These are phyloP conservation scores for Cucurbita maxima DNA, from an alignment of 306 rosid genomes.

Conservation along the genomic window DNA sequence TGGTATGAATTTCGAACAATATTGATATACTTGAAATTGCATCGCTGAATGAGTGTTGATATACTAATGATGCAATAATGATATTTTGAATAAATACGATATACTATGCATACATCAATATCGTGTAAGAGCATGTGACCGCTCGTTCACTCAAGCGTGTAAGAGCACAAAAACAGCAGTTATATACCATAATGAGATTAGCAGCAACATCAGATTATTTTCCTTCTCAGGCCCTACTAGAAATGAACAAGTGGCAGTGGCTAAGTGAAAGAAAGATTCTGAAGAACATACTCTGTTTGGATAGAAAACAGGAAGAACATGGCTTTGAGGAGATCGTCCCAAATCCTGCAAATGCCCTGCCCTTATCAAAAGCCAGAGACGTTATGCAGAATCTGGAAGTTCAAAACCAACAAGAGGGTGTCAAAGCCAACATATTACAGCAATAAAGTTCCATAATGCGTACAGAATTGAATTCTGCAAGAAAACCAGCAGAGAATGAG, in stretches of 20 bases:
- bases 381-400: not conserved
- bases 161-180: too few species aligned
- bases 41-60: too few species aligned
- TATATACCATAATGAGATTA: not conserved
- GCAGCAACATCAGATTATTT: not conserved
- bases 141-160: too few species aligned
- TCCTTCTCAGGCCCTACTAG: not conserved
- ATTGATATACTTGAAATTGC: too few species aligned
- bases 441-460: not conserved
- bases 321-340: not conserved
- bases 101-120: too few species aligned
- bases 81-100: too few species aligned
- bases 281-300: not conserved
- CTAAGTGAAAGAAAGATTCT: not conserved
- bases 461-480: not conserved
- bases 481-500: not conserved
- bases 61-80: too few species aligned
- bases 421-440: not conserved
- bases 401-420: not conserved
- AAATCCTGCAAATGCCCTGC: not conserved
- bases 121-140: too few species aligned
- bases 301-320: not conserved
- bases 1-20: too few species aligned
- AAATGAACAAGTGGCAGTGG: not conserved
- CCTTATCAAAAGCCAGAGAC: not conserved